Evolutionary conservation across 2,329 filamentous ascomycete genomes (phyloP).

Genomic region (Botrytis squamosa): DNA sequence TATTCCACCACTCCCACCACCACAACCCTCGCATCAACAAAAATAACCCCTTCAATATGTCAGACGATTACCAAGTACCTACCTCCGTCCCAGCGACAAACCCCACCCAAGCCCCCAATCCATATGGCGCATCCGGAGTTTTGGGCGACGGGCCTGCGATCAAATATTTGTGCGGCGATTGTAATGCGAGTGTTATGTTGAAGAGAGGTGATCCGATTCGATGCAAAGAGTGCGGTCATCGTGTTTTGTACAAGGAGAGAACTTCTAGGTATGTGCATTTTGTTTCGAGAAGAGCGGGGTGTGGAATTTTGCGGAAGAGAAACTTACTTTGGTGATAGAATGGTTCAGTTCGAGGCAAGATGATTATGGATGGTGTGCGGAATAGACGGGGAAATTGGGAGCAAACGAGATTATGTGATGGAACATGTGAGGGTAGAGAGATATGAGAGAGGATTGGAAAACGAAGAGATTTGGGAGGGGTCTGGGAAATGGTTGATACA

Average conservation of each 20-base stretch:
- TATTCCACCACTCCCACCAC: not conserved
- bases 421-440: not conserved
- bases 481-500: not conserved
- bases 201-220: conserved; percentile 78
- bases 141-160: conserved; percentile 54
- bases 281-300: not conserved
- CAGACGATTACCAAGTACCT: conserved; percentile 21
- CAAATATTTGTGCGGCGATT: conserved; percentile 79
- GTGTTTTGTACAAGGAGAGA: conserved; percentile 95
- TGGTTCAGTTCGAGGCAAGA: conserved; percentile 98
- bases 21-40: not conserved
- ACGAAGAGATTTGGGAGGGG: not conserved
- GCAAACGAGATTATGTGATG: not conserved
- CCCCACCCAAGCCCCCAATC: conserved; percentile 31
- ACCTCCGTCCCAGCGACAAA: conserved; percentile 3
- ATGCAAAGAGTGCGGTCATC: conserved; percentile 90
- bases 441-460: conserved; percentile 8
- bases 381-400: not conserved
- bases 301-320: not conserved
- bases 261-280: conserved; percentile 76
- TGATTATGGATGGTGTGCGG: conserved; percentile 44
- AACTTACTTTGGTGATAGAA: conserved; percentile 53
- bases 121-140: conserved; percentile 37
- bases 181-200: conserved; percentile 72
- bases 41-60: not conserved